A percentile compares a stretch with the other conserved stretches of the same genome.
Evolutionary conservation across 169 alveolate species (phyloP).

Genomic region (Plasmodium sp.): DNA sequence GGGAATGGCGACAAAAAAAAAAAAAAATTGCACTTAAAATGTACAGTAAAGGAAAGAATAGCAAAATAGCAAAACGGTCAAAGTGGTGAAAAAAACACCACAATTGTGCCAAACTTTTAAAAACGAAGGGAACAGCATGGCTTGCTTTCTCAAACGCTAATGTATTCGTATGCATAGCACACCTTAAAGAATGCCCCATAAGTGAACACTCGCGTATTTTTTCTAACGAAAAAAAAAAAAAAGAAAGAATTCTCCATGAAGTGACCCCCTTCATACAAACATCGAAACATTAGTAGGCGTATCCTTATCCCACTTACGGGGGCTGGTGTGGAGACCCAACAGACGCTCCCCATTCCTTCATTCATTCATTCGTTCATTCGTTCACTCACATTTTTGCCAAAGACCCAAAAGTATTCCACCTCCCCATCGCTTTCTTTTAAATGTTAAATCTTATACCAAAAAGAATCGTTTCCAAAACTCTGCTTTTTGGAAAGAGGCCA

Average conservation of each 20-base stretch:
- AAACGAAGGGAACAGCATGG: not conserved
- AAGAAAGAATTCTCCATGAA: not conserved
- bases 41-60: not conserved
- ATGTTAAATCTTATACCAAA: slow-evolving; percentile 81
- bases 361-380: no score
- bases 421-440: not conserved
- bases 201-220: not conserved
- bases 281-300: not conserved
- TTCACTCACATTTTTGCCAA: not conserved
- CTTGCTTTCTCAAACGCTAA: not conserved
- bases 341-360: not conserved
- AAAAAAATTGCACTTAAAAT: not conserved
- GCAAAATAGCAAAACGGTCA: not conserved
- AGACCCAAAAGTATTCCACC: not conserved
- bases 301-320: not conserved
- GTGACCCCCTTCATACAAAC: not conserved
- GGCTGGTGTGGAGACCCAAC: not conserved
- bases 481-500: slow-evolving; percentile 83
- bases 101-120: not conserved
- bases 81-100: not conserved
- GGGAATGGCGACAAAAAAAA: not conserved
- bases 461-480: slow-evolving; percentile 66
- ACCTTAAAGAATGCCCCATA: not conserved
- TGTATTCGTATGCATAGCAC: not conserved
- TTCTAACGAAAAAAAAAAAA: not conserved